These are phyloP conservation scores for Solanum dulcamara DNA, from an alignment of 257 asterid species.

Conservation along the genomic window DNA sequence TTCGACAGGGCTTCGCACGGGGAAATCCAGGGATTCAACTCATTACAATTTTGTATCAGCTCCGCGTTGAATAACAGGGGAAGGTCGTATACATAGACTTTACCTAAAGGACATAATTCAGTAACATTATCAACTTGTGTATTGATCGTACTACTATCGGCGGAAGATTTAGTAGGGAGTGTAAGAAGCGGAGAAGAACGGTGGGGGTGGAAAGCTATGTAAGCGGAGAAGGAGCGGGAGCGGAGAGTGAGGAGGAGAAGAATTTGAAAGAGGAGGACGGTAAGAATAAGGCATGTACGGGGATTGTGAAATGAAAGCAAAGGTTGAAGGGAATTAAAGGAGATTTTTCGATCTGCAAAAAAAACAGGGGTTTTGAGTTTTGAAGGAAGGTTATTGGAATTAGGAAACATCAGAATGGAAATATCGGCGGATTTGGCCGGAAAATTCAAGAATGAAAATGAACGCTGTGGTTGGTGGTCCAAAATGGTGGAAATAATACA, in stretches of 20 bases:
- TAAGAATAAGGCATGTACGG: conserved; percentile 12
- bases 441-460: background rate
- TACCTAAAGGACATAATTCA: background rate
- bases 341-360: background rate
- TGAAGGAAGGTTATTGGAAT: background rate
- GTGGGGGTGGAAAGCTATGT: background rate
- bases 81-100: conserved; percentile 47
- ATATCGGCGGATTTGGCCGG: background rate
- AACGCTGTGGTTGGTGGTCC: background rate
- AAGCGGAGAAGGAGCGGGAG: background rate
- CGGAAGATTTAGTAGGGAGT: background rate
- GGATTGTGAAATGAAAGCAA: background rate
- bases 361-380: background rate
- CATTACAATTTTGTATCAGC: conserved; percentile 28
- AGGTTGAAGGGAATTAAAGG: background rate
- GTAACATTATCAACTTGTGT: background rate
- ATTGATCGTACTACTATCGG: background rate
- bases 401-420: conserved; percentile 7
- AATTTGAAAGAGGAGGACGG: conserved; percentile 15
- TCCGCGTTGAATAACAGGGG: conserved; percentile 41
- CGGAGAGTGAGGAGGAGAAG: conserved; percentile 16
- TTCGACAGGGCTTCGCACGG: conserved; percentile 45
- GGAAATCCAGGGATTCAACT: conserved; percentile 55
- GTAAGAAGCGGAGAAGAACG: background rate
- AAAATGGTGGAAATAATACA: background rate